A percentile compares a stretch with the other conserved stretches of the same genome.
phyloP scores from a whole-genome alignment of 2,329 filamentous ascomycete genomes.

The Rhexocercosporidium sp. region DNA sequence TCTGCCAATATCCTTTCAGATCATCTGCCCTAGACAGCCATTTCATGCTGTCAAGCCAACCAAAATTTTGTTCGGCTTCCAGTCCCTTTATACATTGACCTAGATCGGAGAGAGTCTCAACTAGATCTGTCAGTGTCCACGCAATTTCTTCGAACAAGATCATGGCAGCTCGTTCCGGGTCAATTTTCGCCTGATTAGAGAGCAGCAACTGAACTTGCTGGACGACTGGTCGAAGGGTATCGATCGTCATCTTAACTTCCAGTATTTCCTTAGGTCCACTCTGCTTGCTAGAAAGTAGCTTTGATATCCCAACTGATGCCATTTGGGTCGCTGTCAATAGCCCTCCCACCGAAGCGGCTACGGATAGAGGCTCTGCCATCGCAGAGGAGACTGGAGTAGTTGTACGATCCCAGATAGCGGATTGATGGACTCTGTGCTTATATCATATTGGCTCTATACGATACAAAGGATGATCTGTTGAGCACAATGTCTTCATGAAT shows the following conservation, averaged over 20 bases:
- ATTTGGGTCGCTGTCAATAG: neutral
- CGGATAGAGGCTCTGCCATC: neutral
- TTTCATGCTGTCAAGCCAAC: constrained; percentile 12
- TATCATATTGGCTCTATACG: too few relatives aligned
- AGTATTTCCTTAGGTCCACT: constrained; percentile 11
- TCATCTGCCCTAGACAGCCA: constrained; percentile 17
- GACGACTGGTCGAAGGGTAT: constrained; percentile 16
- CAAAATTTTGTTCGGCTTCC: constrained; percentile 13
- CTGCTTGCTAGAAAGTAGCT: constrained; percentile 1
- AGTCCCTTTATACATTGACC: constrained; percentile 13
- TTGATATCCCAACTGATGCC: neutral
- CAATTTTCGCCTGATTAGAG: constrained; percentile 3
- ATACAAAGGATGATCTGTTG: too few relatives aligned
- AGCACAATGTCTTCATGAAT: too few relatives aligned
- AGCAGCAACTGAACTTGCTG: constrained; percentile 17
- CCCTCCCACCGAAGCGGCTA: neutral
- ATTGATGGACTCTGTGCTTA: too few relatives aligned
- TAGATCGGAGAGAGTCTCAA: constrained; percentile 24
- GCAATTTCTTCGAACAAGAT: constrained; percentile 25
- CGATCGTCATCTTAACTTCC: constrained; percentile 14
- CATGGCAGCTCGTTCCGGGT: constrained; percentile 18
- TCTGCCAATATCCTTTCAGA: constrained; percentile 14
- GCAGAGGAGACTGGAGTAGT: too few relatives aligned
- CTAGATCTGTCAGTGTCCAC: constrained; percentile 17
- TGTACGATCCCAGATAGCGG: too few relatives aligned